Conservation (phyloP, 495 filamentous ascomycete genomes). For the Talaromyces liani region DNA sequence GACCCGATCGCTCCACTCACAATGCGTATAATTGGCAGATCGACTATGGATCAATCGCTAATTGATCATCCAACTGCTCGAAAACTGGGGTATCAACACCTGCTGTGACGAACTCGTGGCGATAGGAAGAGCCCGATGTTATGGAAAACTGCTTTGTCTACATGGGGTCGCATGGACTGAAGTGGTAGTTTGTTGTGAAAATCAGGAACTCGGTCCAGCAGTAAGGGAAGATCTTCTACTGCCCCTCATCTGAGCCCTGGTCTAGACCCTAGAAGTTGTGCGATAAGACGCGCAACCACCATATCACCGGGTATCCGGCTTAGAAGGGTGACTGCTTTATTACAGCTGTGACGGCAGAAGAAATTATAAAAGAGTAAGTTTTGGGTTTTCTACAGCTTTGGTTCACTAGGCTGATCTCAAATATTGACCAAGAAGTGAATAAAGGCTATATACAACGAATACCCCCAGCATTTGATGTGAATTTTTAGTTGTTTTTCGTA, state of each 20-base stretch:
- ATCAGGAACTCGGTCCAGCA: neutral
- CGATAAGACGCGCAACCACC: neutral
- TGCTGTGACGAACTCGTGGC: neutral
- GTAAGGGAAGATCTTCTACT: neutral
- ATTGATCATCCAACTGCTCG: neutral
- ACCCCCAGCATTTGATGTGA: neutral
- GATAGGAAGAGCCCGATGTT: neutral
- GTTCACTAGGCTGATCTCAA: neutral
- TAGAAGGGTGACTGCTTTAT: neutral
- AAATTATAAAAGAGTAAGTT: neutral
- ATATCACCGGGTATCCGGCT: neutral
- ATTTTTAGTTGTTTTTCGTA: neutral
- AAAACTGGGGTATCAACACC: conserved; percentile 6
- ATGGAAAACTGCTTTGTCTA: neutral
- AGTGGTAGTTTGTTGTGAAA: neutral
- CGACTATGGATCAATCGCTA: neutral
- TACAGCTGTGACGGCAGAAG: neutral
- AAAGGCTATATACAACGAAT: neutral
- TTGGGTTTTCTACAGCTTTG: neutral
- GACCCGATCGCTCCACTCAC: neutral
- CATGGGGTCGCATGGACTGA: neutral
- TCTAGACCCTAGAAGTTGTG: neutral
- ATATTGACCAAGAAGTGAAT: neutral
- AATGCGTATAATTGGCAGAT: neutral
- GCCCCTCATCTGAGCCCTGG: neutral